Conservation (phyloP, 176 grass and related monocot species). For the Microstegium vimineum region DNA sequence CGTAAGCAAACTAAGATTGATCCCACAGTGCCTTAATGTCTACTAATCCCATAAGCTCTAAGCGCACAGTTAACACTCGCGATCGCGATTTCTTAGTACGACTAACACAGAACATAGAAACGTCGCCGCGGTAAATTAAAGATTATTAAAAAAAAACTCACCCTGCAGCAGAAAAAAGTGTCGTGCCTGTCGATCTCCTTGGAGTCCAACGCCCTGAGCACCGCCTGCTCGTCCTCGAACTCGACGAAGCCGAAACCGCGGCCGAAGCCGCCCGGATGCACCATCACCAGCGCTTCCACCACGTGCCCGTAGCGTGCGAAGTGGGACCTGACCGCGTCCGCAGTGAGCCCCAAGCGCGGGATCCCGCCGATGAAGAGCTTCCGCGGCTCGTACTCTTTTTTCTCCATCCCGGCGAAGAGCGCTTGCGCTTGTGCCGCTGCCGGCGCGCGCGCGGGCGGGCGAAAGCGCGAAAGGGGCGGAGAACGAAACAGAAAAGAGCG, state of each 20-base stretch:
- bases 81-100: not conserved
- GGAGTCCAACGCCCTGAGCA: constrained; percentile 32
- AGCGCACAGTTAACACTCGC: too few species aligned
- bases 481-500: not conserved
- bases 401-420: not conserved
- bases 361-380: constrained; percentile 69
- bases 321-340: constrained; percentile 38
- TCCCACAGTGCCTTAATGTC: not conserved
- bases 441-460: not conserved
- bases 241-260: constrained; percentile 71
- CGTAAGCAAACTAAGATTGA: not conserved
- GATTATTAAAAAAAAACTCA: not conserved
- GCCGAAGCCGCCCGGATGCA: not conserved
- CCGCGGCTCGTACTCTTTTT: not conserved
- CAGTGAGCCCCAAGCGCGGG: not conserved
- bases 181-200: constrained; percentile 36
- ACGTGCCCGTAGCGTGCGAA: constrained; percentile 53
- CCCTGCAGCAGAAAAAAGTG: constrained; percentile 30
- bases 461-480: not conserved
- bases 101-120: not conserved
- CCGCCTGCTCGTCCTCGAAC: constrained; percentile 37
- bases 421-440: not conserved
- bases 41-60: not conserved
- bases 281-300: constrained; percentile 36
- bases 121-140: not conserved